phyloP scores from a whole-genome alignment of 352 stramenopile species.

The Globisporangium heterothallicum region DNA sequence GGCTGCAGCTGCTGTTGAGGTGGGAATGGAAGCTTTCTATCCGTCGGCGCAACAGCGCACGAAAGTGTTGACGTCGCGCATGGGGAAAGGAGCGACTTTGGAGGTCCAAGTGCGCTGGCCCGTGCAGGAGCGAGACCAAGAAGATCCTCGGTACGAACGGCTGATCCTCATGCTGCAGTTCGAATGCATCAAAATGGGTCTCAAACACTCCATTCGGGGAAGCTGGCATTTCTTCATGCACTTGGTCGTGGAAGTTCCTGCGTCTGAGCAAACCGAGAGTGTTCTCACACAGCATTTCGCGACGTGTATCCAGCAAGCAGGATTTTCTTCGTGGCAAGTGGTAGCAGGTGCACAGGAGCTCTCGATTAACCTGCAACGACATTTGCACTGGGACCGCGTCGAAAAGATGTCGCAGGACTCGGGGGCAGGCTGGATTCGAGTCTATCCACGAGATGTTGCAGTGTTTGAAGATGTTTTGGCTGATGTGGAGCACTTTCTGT shows the following conservation, averaged over 20 bases:
- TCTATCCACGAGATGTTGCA: constrained; percentile 79
- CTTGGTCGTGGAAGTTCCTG: constrained; percentile 66
- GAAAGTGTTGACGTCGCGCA: constrained; percentile 71
- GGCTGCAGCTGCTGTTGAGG: constrained; percentile 75
- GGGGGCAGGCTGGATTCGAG: constrained; percentile 76
- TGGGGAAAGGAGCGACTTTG: constrained; percentile 78
- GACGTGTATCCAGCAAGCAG: constrained; percentile 73
- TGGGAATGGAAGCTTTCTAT: constrained; percentile 85
- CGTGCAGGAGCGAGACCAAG: constrained; percentile 80
- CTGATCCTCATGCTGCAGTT: constrained; percentile 86
- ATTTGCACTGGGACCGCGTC: constrained; percentile 85
- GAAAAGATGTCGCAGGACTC: constrained; percentile 88
- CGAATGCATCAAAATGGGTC: constrained; percentile 69
- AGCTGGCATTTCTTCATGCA: constrained; percentile 86
- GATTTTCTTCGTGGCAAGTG: constrained; percentile 84
- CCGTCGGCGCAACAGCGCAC: constrained; percentile 80
- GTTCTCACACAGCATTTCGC: constrained; percentile 66
- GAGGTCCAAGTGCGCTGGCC: constrained; percentile 85
- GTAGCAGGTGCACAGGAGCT: constrained; percentile 81
- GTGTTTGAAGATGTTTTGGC: constrained; percentile 65
- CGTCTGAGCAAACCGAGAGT: constrained; percentile 36
- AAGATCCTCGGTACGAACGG: constrained; percentile 83
- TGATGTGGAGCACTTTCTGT: constrained; percentile 69
- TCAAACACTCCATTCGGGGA: constrained; percentile 67
- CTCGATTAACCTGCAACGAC: constrained; percentile 81